Evolutionary conservation across 768 basidiomycete genomes (phyloP), one percentile per base, ranked within the genome.

Genomic region (Chlorophyllum brunneum): DNA sequence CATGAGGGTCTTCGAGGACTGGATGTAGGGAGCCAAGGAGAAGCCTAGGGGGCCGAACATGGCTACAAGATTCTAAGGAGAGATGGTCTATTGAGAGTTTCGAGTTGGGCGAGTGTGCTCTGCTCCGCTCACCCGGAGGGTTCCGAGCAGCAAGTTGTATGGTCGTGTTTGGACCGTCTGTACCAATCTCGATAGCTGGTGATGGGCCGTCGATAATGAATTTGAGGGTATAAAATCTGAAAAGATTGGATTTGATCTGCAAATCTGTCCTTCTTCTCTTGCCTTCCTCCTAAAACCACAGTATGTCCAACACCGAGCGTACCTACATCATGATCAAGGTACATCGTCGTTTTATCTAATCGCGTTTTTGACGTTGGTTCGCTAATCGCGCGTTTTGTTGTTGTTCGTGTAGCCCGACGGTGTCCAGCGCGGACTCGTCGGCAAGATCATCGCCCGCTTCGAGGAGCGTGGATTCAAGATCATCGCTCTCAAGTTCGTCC

Each of bases 251-350:
- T 40, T 49, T 51, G 49, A 42, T 51, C 42, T 53, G 57, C 57
- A 55, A 56, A 61, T 59, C 59, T 56, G n/a, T n/a, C n/a, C 58
- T 56, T 46, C 54, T 57, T 57, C 33, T 52, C 34, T 56, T 33
- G 38, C 53, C 60, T 55, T 54, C 59, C 48, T 61, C 61, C 60
- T 57, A 51, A 55, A 51, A 48, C 49, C 47, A 54, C 54, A 69
- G 61, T 67, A 88, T 88, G 87, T 85, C 90, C 61, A 70, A 72
- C 67, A 63, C 59, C 48, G 94, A 98, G 70, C 92, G 92, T 71
- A 95, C 95, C 71, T 98, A 95, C 78, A 98, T 98, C 80, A 98
- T 98, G 95, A 82, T 98, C 86, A 99, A 98, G 93, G 92, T 86
- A 33, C 27, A 20, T 1, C 23, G 6, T 36, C 15, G 27, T 27